Base-by-base conservation (phyloP, 2,329 filamentous ascomycete genomes). In the Colletotrichum endophyticum region DNA sequence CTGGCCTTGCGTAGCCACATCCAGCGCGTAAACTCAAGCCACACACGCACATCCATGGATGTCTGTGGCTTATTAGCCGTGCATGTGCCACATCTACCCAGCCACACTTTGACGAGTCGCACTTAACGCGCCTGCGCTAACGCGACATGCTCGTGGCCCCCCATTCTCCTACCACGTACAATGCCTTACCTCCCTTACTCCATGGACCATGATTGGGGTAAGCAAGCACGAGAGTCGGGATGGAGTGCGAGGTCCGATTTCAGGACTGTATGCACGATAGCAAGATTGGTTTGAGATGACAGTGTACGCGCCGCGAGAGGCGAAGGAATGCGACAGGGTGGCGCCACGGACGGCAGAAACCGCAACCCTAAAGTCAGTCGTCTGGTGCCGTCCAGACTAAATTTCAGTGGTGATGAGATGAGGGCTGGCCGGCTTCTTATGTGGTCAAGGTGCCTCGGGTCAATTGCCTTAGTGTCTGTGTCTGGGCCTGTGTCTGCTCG, bases 1-100 rank as follows among this genome's bases (percentile, higher is more conserved):
- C 57, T 69, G 73, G 66, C 64, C 74, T 69, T 59, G 64, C 44
- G 8, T 28, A 66, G 71, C 74, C 74, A 74, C 71, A 61, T 19
- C 16, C 19, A 22, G 57, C 22, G n/a, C 22, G 3, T 28, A 59
- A 15, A n/a, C 9, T 32, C 9, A 34, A 74, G 73, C 73, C 73
- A 76, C 73, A 59, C 9, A 49, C 32, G 5, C 32, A 32, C 13
- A 6, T 22, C 19, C n/a, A 19, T 49, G 39, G 39, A 32, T n/a
- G 9, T 22, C 19, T 49, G 39, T 49, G 39, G 39, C 39, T 19
- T 49, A 61, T 39, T n/a, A 49, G n/a, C n/a, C 22, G 6, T 53
- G 44, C 44, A 53, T 53, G 44, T 22, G 44, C 44, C 44, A 53
- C 44, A 13, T 13, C 13, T 13, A 22, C 56, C 56, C 3, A 72